A percentile compares a stretch with the other conserved stretches of the same genome.
These are phyloP conservation scores for Marchantia polymorpha DNA, from an alignment of 225 moss, liverwort and hornwort species.

Conservation along the genomic window DNA sequence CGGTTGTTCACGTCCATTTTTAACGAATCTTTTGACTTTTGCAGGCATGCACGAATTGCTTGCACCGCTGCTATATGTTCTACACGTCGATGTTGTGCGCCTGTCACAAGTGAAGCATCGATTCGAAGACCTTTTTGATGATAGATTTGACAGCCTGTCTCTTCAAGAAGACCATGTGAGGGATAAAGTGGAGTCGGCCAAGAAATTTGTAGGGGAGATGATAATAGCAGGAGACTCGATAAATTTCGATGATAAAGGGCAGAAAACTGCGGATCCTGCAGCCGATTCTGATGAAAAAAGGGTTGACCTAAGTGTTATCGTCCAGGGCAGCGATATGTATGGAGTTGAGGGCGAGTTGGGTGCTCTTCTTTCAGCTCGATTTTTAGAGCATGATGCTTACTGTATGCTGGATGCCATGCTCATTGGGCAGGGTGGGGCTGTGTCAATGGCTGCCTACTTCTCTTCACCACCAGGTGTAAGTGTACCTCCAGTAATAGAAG, in stretches of 20 bases:
- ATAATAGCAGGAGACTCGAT: conserved; percentile 41
- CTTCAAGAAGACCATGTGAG: conserved; percentile 46
- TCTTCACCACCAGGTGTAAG: conserved; percentile 32
- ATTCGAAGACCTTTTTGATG: conserved; percentile 59
- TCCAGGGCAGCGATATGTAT: conserved; percentile 58
- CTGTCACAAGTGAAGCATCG: conserved; percentile 59
- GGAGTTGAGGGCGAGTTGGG: conserved; percentile 63
- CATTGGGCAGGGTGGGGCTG: conserved; percentile 49
- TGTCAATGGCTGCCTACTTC: conserved; percentile 58
- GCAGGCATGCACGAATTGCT: conserved; percentile 69
- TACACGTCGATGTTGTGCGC: conserved; percentile 57
- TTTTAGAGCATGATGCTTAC: conserved; percentile 62
- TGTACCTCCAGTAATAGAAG: conserved; percentile 52
- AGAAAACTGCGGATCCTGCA: not conserved
- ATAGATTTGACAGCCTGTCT: conserved; percentile 55
- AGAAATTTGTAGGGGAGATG: conserved; percentile 45
- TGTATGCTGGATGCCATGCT: conserved; percentile 65
- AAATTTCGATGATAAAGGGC: conserved; percentile 24
- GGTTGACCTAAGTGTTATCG: conserved; percentile 47
- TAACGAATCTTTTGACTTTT: not conserved
- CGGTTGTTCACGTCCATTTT: not conserved
- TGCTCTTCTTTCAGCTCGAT: conserved; percentile 57
- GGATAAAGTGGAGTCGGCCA: conserved; percentile 48
- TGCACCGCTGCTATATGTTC: conserved; percentile 57
- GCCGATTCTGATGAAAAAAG: conserved; percentile 44